Evolutionary conservation across 257 asterid species (phyloP), one percentile per base, ranked within the genome.

Genomic region (Voacanga thouarsii): DNA sequence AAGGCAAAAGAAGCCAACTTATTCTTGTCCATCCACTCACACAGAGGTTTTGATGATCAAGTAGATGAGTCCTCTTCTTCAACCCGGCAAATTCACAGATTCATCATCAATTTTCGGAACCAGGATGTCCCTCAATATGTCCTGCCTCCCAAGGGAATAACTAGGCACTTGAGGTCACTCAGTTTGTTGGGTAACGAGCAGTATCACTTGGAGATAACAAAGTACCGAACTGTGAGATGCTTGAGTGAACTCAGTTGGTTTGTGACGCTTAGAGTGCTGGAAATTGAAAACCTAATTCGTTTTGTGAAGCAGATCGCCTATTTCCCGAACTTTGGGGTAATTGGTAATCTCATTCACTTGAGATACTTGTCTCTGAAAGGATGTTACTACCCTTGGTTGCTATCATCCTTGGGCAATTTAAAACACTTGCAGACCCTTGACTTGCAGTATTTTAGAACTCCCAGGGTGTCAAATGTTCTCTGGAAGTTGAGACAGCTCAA

Each of bases 381-480:
- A 9, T 61, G 21, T 43, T 16, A 0, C 1, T 16, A 53, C 6
- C 3, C 1, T 0, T n/a, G 12, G 0, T 59, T 83, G 57, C 79
- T 82, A 47, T 68, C 79, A 26, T 24, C 83, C 33, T n/a, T 83
- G 0, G 68, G 65, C 43, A 83, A 65, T 44, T 24, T 83, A 75
- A 47, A 15, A 18, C 70, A 72, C 28, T 57, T 83, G 11, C 77
- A 77, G 12, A 65, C 81, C 12, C 82, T 83, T 53, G 81, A 83
- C 66, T 21, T 83, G 7, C 28, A n/a, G n/a, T n/a, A n/a, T n/a
- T n/a, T n/a, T n/a, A n/a, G n/a, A n/a, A n/a, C n/a, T n/a, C n/a
- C n/a, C n/a, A n/a, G 16, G 49, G 4, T 79, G 23, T 76, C 78
- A 9, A 65, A 79, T 45, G 53, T 71, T 3, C 16, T 79, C 2